Conservation (phyloP, 805 yeast genomes). For the Wickerhamomyces subpelliculosus region DNA sequence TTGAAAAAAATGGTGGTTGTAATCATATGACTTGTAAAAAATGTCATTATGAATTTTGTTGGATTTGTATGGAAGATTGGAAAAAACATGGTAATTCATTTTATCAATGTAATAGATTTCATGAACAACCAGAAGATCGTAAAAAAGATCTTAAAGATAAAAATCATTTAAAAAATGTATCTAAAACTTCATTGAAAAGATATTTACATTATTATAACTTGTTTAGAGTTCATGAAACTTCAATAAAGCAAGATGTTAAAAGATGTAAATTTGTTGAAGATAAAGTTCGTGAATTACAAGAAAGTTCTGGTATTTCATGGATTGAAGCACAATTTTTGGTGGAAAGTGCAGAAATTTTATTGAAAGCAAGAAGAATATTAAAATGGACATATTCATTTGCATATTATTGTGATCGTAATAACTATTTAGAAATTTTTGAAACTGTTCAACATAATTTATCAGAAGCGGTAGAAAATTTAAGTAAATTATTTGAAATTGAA, state of each 20-base stretch:
- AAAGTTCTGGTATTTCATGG: slow-evolving; percentile 64
- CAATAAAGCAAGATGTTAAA: slow-evolving; percentile 64
- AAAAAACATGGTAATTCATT: slow-evolving; percentile 50
- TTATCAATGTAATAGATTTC: slow-evolving; percentile 63
- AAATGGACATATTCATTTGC: slow-evolving; percentile 91
- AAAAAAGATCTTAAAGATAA: slow-evolving; percentile 19
- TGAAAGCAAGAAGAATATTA: slow-evolving; percentile 65
- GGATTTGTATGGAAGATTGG: slow-evolving; percentile 89
- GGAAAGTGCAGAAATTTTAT: slow-evolving; percentile 59
- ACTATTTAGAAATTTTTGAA: slow-evolving; percentile 59
- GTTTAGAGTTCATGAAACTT: slow-evolving; percentile 68
- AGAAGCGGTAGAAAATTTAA: slow-evolving; percentile 61
- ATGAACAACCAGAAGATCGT: slow-evolving; percentile 28
- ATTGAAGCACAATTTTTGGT: slow-evolving; percentile 79
- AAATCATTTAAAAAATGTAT: slow-evolving; percentile 35
- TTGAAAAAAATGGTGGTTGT: slow-evolving; percentile 95
- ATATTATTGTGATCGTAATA: slow-evolving; percentile 50
- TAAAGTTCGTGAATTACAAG: slow-evolving; percentile 60
- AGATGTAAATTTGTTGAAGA: slow-evolving; percentile 57
- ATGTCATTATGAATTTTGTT: slow-evolving; percentile 79
- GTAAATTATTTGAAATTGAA: slow-evolving; percentile 45
- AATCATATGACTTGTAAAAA: slow-evolving; percentile 89
- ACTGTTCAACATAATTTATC: slow-evolving; percentile 60
- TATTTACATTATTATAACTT: slow-evolving; percentile 73
- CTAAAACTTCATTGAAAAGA: slow-evolving; percentile 42